A percentile compares a stretch with the other conserved stretches of the same genome.
These are phyloP conservation scores for Raphanus hybrid DNA, from an alignment of 441 rosid genomes.

Conservation along the genomic window DNA sequence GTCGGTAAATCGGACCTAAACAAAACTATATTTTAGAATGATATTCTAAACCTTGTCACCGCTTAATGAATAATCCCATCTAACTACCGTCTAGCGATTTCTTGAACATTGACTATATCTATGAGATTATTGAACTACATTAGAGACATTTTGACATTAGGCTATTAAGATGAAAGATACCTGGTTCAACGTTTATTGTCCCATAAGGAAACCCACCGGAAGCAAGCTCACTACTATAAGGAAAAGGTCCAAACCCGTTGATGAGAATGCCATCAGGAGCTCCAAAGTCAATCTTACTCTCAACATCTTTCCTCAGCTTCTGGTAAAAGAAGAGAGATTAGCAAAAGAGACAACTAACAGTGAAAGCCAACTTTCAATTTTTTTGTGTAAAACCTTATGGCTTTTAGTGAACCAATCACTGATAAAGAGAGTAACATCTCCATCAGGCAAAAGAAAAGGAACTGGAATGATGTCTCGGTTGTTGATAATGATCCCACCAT, in stretches of 20 bases:
- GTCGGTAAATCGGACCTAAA: neutral
- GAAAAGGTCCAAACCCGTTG: conserved; percentile 83
- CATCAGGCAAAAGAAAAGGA: conserved; percentile 76
- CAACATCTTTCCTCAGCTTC: conserved; percentile 74
- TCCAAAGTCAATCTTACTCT: conserved; percentile 60
- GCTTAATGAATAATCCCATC: neutral
- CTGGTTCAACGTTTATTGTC: conserved; percentile 77
- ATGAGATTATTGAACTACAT: neutral
- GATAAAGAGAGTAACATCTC: conserved; percentile 70
- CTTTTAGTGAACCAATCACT: conserved; percentile 82
- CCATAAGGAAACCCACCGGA: conserved; percentile 58
- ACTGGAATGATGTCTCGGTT: conserved; percentile 78
- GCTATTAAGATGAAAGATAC: conserved; percentile 41
- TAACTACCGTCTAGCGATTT: neutral
- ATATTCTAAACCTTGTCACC: no score
- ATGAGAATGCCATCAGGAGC: conserved; percentile 79
- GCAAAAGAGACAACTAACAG: conserved; percentile 28
- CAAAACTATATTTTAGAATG: no score
- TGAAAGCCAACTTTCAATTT: neutral
- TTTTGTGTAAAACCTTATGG: conserved; percentile 62
- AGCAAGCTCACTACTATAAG: conserved; percentile 57
- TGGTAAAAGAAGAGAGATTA: conserved; percentile 36
- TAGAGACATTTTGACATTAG: neutral
- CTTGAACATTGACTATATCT: neutral
- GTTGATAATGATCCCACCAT: conserved; percentile 81